Base-by-base conservation (phyloP, 1,284 basidiomycete species). In the Pyrrhoderma lamaoense region DNA sequence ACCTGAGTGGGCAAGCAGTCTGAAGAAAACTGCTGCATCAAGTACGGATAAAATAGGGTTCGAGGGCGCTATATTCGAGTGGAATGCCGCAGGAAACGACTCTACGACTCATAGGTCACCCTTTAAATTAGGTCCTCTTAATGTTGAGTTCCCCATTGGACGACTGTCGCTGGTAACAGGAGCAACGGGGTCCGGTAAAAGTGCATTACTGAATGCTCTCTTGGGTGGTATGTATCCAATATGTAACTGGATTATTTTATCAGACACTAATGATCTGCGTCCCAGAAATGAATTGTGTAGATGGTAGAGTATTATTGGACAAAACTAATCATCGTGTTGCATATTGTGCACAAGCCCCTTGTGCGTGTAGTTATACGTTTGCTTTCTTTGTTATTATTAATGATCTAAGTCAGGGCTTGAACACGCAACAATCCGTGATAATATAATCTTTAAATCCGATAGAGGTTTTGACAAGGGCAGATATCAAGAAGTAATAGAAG, bases 151-250 rank as follows among this genome's bases (percentile, higher is more conserved):
- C 56, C 82, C 83, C 1, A 56, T 65, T 16, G 78, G 78, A 3
- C 70, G 79, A 56, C 63, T 91, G 39, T 78, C 79, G 0, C 70
- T 90, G 31, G 69, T 90, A 43, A 81, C 77, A 52, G 89, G 89
- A 0, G 72, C 83, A 0, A 90, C 88, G 0, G 89, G 88, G 0
- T 82, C 83, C 0, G 89, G 89, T 0, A 93, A 93, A 69, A 84
- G 79, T 35, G 83, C 84, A 0, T 59, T 89, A 9, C 66, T 89
- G 38, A 71, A 74, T 14, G 82, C 85, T n/a, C 65, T 80, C 47
- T 70, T 82, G 8, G 82, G 82, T 63, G 82, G 82, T 82, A 56
- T 39, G 72, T 61, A 9, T 38, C 11, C 11, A 31, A 5, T 49
- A 58, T 34, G 45, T 62, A 49, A 47, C 57, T n/a, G 48, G 57